Percentiles rank a stretch among this genome's conserved stretches.
Conservation (phyloP, 1,139 yeast species). For the Taiozyma onychis region DNA sequence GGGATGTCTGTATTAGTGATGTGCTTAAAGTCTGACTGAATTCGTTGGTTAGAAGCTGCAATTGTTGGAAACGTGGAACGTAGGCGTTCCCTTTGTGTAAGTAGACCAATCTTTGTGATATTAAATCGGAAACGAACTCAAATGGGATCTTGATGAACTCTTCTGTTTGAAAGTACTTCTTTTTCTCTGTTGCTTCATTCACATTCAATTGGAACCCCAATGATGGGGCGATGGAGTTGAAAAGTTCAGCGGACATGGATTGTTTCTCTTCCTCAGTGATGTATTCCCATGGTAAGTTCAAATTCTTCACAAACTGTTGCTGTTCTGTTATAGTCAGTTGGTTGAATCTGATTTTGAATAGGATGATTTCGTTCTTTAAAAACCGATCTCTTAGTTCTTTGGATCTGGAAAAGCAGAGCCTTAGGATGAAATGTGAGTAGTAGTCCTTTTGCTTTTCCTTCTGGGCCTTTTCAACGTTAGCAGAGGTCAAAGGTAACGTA, state of each 20-base stretch:
- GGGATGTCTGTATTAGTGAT: conserved; percentile 64
- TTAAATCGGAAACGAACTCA: conserved; percentile 73
- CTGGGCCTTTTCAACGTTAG: conserved; percentile 26
- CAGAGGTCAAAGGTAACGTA: conserved; percentile 53
- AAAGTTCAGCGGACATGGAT: conserved; percentile 44
- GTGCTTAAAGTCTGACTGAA: conserved; percentile 49
- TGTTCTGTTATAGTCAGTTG: conserved; percentile 67
- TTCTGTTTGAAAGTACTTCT: conserved; percentile 43
- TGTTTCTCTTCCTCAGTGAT: conserved; percentile 60
- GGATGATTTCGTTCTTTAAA: conserved; percentile 63
- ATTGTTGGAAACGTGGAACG: conserved; percentile 78
- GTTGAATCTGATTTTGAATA: conserved; percentile 71
- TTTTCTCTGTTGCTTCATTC: conserved; percentile 28
- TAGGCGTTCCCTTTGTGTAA: conserved; percentile 70
- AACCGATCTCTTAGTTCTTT: conserved; percentile 81
- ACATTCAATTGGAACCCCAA: conserved; percentile 28
- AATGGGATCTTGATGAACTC: conserved; percentile 79
- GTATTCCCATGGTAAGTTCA: conserved; percentile 66
- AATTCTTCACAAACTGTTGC: conserved; percentile 54
- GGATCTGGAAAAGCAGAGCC: conserved; percentile 87
- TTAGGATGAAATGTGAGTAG: conserved; percentile 81
- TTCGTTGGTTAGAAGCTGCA: conserved; percentile 61
- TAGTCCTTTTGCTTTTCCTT: conserved; percentile 80
- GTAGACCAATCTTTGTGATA: conserved; percentile 64
- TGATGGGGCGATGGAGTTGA: conserved; percentile 38